These are phyloP conservation scores for Cercospora sesami DNA, from an alignment of 2,329 filamentous ascomycete species.

Conservation along the genomic window DNA sequence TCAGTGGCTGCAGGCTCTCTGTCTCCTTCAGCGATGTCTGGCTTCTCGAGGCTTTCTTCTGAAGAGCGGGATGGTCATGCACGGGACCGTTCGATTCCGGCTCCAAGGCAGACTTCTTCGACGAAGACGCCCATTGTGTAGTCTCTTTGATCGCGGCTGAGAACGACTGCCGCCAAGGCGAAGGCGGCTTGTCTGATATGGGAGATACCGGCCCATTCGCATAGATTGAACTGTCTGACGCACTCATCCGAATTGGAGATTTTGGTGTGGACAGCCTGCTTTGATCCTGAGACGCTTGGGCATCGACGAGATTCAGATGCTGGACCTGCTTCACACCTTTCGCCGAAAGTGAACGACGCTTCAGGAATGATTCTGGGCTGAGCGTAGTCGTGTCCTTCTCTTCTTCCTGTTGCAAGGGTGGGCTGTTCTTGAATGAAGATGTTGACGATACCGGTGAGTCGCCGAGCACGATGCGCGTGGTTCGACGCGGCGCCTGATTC, in stretches of 20 bases:
- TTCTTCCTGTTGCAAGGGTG: constrained; percentile 6
- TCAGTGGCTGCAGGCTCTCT: constrained; percentile 28
- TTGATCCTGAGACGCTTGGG: constrained; percentile 8
- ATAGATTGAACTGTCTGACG: constrained; percentile 2
- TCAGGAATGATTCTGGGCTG: constrained; percentile 12
- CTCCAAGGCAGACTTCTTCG: constrained; percentile 17
- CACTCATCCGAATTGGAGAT: constrained; percentile 10
- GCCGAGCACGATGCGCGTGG: constrained; percentile 23
- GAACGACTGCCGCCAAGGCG: constrained; percentile 26
- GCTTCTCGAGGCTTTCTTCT: constrained; percentile 28
- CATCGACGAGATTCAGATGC: constrained; percentile 9
- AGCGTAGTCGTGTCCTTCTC: constrained; percentile 7
- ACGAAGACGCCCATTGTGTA: constrained; percentile 17
- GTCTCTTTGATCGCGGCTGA: constrained; percentile 22
- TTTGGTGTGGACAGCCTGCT: constrained; percentile 10
- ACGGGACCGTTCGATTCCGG: constrained; percentile 21
- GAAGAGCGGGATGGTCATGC: constrained; percentile 34
- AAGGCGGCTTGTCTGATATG: constrained; percentile 20
- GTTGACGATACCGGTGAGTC: constrained; percentile 20
- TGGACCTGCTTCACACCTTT: constrained; percentile 5
- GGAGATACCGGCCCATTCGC: constrained; percentile 10
- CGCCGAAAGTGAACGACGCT: constrained; percentile 17
- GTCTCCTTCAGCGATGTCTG: constrained; percentile 8
- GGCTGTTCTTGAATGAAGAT: constrained; percentile 3
- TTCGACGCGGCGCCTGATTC: constrained; percentile 19